Percentiles rank a stretch among this genome's conserved stretches.
Evolutionary conservation across 2,329 filamentous ascomycete genomes (phyloP).

Genomic region (Passalora sequoiae): DNA sequence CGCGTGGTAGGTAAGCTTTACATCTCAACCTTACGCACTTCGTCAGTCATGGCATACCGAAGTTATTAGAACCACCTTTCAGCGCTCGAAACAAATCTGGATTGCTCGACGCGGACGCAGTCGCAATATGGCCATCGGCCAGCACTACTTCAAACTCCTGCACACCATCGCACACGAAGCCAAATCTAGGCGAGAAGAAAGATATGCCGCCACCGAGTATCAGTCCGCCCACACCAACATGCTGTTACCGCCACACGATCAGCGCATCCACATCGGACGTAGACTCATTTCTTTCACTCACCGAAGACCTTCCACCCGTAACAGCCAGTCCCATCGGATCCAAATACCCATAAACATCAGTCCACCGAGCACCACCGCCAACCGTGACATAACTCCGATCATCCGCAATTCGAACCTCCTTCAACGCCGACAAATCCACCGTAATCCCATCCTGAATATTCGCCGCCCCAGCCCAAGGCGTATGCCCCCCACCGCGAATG

Average conservation of each 20-base stretch:
- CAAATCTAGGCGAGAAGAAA: slow-evolving; percentile 22
- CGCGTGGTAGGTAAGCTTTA: no score
- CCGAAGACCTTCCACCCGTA: slow-evolving; percentile 39
- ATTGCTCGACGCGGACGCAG: slow-evolving; percentile 14
- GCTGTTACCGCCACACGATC: no score
- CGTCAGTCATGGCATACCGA: slow-evolving; percentile 8
- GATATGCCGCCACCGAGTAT: slow-evolving; percentile 25
- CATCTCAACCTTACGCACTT: not conserved
- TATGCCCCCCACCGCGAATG: no score
- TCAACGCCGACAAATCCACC: no score
- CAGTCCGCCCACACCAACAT: slow-evolving; percentile 25
- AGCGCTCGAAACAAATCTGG: slow-evolving; percentile 22
- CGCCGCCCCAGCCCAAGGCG: no score
- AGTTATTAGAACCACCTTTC: slow-evolving; percentile 22
- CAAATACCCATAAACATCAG: slow-evolving; percentile 39
- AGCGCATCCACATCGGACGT: no score
- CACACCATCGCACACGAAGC: slow-evolving; percentile 27
- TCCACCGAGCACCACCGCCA: slow-evolving; percentile 45
- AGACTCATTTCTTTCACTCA: no score
- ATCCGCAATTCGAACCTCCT: no score
- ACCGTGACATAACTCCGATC: no score
- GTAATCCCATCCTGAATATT: no score
- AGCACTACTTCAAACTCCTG: slow-evolving; percentile 25
- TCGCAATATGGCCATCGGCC: slow-evolving; percentile 20
- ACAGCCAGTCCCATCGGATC: slow-evolving; percentile 40